Percentiles rank a stretch among this genome's conserved stretches.
phyloP scores from a whole-genome alignment of 164 flowering plant species.

The Magnolia kwangsiensis region DNA sequence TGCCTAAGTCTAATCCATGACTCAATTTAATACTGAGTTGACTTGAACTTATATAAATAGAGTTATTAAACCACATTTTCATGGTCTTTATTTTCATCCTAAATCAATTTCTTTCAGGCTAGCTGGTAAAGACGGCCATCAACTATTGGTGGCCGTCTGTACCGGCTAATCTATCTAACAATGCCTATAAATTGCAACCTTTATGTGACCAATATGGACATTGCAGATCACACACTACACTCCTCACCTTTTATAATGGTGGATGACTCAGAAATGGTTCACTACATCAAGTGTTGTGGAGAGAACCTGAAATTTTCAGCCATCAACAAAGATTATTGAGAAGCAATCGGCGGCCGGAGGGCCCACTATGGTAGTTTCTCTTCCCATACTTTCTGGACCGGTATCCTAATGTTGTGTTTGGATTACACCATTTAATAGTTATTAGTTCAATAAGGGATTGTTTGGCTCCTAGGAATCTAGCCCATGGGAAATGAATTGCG shows the following conservation, averaged over 20 bases:
- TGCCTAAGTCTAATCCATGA: neutral
- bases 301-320: constrained; percentile 16
- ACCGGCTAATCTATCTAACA: constrained; percentile 15
- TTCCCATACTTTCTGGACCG: too few relatives aligned
- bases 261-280: constrained; percentile 39
- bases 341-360: neutral
- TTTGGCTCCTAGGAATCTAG: too few relatives aligned
- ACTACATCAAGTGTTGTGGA: constrained; percentile 21
- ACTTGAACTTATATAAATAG: neutral
- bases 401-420: too few relatives aligned
- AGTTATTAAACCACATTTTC: neutral
- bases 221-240: constrained; percentile 26
- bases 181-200: constrained; percentile 13
- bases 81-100: neutral
- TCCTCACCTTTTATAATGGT: constrained; percentile 36
- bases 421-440: neutral
- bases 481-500: too few relatives aligned
- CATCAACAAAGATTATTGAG: neutral
- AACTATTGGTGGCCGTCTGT: constrained; percentile 36
- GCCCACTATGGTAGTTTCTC: neutral
- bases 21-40: neutral
- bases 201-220: constrained; percentile 28
- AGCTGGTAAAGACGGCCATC: constrained; percentile 38
- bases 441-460: too few relatives aligned
- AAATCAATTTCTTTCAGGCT: constrained; percentile 26